These are phyloP conservation scores for Cercospora zeina DNA, from an alignment of 2,329 filamentous ascomycete species.

Conservation along the genomic window DNA sequence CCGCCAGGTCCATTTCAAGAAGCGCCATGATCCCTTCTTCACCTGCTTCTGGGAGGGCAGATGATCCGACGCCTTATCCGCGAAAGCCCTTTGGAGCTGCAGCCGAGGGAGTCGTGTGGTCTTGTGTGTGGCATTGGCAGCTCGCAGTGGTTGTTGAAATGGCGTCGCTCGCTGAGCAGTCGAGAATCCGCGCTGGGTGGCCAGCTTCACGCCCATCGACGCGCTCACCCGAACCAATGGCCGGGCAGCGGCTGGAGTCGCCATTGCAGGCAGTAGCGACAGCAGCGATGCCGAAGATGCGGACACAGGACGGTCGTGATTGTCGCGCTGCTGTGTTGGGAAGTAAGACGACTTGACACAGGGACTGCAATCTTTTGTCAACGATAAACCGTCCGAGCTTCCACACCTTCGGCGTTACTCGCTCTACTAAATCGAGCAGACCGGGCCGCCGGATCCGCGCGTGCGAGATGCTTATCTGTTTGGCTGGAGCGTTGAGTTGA, in stretches of 20 bases:
- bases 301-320: not conserved
- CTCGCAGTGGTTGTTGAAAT: slow-evolving; percentile 29
- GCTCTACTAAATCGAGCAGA: not conserved
- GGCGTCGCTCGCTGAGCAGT: slow-evolving; percentile 23
- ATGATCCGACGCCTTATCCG: slow-evolving; percentile 38
- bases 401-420: slow-evolving; percentile 14
- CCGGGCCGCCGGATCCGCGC: slow-evolving; percentile 12
- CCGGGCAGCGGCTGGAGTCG: slow-evolving; percentile 32
- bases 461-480: not conserved
- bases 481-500: not conserved
- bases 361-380: slow-evolving; percentile 10
- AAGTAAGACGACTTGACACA: not conserved
- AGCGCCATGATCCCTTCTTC: slow-evolving; percentile 61
- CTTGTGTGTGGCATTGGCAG: slow-evolving; percentile 18
- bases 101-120: slow-evolving; percentile 20
- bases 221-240: slow-evolving; percentile 33
- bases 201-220: slow-evolving; percentile 30
- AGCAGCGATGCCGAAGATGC: slow-evolving; percentile 9
- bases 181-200: slow-evolving; percentile 31
- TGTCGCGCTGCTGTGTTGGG: not conserved
- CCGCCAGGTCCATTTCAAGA: slow-evolving; percentile 80
- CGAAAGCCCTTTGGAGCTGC: slow-evolving; percentile 36
- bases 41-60: slow-evolving; percentile 36
- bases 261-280: slow-evolving; percentile 27
- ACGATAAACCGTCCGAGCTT: slow-evolving; percentile 6